Evolutionary conservation across 1,139 yeast species (phyloP), one percentile per base, ranked within the genome.

Genomic region (Meyerozyma elateridarum): DNA sequence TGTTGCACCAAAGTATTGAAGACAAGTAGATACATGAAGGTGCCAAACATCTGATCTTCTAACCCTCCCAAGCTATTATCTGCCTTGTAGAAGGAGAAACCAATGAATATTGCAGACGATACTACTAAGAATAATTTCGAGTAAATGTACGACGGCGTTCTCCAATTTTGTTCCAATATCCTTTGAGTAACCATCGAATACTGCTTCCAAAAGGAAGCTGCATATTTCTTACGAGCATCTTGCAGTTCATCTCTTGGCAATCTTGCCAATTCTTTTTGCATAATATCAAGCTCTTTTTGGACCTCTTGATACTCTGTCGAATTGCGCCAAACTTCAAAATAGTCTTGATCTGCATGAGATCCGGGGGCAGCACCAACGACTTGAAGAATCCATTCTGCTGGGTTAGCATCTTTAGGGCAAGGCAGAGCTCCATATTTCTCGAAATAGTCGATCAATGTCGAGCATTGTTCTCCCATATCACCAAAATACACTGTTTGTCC

Each of bases 321-420:
- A 31, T 41, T 41, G 27, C 29, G 26, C 51, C 51, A 46, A 3
- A 44, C 48, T 25, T 45, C 46, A 19, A 36, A 37, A 38, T 45
- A 46, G 39, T 46, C 48, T 21, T 39, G 46, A 7, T 36, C 34
- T n/a, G 49, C 47, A 25, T 39, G 42, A 5, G 48, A 40, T 6
- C 49, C 49, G 1, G 51, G 49, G 17, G 49, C 51, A 12, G 51
- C 51, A n/a, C n/a, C n/a, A n/a, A n/a, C n/a, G n/a, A n/a, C n/a
- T n/a, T n/a, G n/a, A 37, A 46, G 41, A 48, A 46, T 45, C 49
- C 49, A 46, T 24, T 46, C 50, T 5, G 49, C 50, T 4, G 50
- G 50, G 31, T 46, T 46, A 6, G 49, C 50, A 20, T 41, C 41
- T 14, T 32, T 36, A 7, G 49, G 49, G 34, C 50, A 46, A 11